Base-by-base conservation (phyloP, 2,329 filamentous ascomycete species). In the Capronia epimyces region DNA sequence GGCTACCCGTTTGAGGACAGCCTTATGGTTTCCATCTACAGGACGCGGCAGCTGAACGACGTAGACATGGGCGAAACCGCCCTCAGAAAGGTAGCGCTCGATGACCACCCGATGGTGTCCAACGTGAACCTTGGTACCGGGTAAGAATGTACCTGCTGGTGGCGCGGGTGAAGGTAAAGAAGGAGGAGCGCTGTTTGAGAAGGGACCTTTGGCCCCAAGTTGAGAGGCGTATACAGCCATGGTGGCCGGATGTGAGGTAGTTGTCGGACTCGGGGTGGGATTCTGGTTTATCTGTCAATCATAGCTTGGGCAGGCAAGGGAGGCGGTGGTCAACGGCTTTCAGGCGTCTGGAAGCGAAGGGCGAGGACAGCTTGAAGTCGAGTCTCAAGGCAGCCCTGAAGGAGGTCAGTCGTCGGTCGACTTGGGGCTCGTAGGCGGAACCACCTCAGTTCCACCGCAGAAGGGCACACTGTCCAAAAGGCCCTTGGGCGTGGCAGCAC, bases 21-120 rank as follows among this genome's bases (percentile, higher is more conserved):
- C 89, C 62, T 82, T 76, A 62, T 94, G 86, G 58, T 86, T 84
- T 56, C 87, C 86, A 67, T 87, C 81, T 64, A 90, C 75, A 50
- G 87, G 78, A 60, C 84, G 79, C 27, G 89, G 83, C 54, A 97
- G 75, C 68, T 87, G 89, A 66, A 97, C 93, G 43, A 97, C 84
- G 72, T 98, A 98, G 64, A 98, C 93, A 70, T 98, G 93, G 63
- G 93, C 93, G 66, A 98, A 98, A 34, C 93, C 93, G 61, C 93
- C 93, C 73, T 98, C 93, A 57, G 93, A 97, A 43, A 98, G 84
- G 71, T 98, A 98, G 69, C 91, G 93, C 66, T 96, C 89, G 61
- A 98, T 94, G 45, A 94, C 80, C 53, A 97, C 90, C 59, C 89
- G 84, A 69, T 98, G 93, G 67, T 80, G 82, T 66, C 93, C 93